Base-by-base conservation (phyloP, 345 rosid species). In the Chamaenerion angustifolium region DNA sequence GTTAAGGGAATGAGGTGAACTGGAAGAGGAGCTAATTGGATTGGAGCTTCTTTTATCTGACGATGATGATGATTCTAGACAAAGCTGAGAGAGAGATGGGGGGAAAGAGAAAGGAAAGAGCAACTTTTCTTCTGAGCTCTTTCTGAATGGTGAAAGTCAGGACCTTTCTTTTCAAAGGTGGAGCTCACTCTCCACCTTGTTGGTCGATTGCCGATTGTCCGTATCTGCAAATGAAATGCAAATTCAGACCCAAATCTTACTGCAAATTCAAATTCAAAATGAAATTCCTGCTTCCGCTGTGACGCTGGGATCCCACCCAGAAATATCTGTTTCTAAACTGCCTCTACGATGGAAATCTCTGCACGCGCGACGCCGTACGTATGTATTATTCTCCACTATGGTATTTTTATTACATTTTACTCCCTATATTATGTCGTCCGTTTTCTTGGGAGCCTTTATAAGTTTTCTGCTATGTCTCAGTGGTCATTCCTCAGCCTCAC, bases 1-100 rank as follows among this genome's bases (percentile, higher is more conserved):
- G 27, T 8, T 35, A n/a, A 55, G 16, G 50, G 58, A 11, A 40
- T 45, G 43, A 45, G 35, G 51, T 45, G 47, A 43, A 48, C 2
- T 50, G 16, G 14, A n/a, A 49, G 1, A 51, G 16, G 6, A 42
- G 16, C 43, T 23, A 48, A 53, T 10, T 11, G 62, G 18, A 49
- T 1, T 49, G 53, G 9, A 12, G 17, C 41, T 13, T 12, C n/a
- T 35, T 58, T 49, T 58, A 31, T 12, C 3, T 21, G 25, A 21
- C 4, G 25, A 2, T 21, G 25, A 2, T 21, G 54, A 42, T 42
- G 6, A 37, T 43, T 43, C 11, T 4, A 0, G 40, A 27, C 15
- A 23, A 16, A 18, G 40, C 11, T 9, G 35, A 40, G 44, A 35
- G 45, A 37, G 35, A 40, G 27, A 11, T 12, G 13, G 18, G 8